Evolutionary conservation across 345 rosid species (phyloP).

Genomic region (Eucalyptus urophylla): DNA sequence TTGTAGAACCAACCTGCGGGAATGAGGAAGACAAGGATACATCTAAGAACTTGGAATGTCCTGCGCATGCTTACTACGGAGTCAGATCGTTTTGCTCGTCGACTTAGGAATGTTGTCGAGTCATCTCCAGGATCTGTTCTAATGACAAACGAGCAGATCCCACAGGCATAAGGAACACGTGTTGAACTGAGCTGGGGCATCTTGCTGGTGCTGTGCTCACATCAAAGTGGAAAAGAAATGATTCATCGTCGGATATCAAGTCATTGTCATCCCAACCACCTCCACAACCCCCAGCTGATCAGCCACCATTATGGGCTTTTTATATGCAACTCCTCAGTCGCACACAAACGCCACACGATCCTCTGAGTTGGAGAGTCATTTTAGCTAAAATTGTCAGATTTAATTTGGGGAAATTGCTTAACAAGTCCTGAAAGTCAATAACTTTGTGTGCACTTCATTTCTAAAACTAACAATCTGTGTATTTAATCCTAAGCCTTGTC

Average conservation of each 20-base stretch:
- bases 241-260: background rate
- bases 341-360: background rate
- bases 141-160: background rate
- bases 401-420: background rate
- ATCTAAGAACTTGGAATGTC: background rate
- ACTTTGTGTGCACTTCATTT: background rate
- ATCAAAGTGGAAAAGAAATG: background rate
- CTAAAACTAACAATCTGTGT: background rate
- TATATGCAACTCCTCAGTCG: background rate
- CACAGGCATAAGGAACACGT: background rate
- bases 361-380: background rate
- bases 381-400: background rate
- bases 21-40: background rate
- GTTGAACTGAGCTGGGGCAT: background rate
- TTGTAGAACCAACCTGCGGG: background rate
- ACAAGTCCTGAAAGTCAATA: background rate
- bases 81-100: background rate
- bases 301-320: background rate
- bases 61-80: background rate
- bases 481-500: background rate
- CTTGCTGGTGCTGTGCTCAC: background rate
- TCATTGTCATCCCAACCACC: background rate
- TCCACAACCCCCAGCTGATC: background rate
- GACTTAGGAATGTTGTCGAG: background rate
- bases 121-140: background rate